Evolutionary conservation across 2,329 filamentous ascomycete genomes (phyloP).

Genomic region (Pseudocercospora crystallina): DNA sequence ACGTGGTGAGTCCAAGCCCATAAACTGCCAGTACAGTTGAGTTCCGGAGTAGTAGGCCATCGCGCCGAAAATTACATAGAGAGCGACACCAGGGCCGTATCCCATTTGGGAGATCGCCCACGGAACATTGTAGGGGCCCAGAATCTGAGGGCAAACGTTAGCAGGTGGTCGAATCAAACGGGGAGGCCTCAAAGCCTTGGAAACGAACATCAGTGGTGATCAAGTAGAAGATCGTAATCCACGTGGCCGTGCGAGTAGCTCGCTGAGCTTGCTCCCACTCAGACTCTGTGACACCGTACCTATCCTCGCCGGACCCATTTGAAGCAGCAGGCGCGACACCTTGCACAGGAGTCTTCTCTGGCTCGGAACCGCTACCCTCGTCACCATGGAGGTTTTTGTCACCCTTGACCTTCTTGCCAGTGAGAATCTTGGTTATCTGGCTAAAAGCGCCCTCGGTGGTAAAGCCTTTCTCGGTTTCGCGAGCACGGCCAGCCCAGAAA

Average conservation of each 20-base stretch:
- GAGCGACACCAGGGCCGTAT: slow-evolving; percentile 38
- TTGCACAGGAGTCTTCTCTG: neutral
- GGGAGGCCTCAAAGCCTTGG: no score
- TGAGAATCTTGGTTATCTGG: slow-evolving; percentile 5
- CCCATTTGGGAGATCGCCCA: slow-evolving; percentile 35
- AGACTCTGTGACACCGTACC: slow-evolving; percentile 33
- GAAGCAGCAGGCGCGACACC: neutral
- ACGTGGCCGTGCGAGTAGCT: slow-evolving; percentile 38
- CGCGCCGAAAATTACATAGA: slow-evolving; percentile 40
- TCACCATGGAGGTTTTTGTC: neutral
- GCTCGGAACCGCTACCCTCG: neutral
- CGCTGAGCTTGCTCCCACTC: slow-evolving; percentile 39
- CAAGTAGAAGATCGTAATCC: slow-evolving; percentile 42
- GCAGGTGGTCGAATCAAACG: no score
- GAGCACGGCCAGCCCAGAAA: slow-evolving; percentile 16
- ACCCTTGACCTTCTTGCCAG: slow-evolving; percentile 4
- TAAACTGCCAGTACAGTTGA: slow-evolving; percentile 43
- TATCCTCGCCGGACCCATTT: slow-evolving; percentile 1
- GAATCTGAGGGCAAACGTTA: slow-evolving; percentile 22
- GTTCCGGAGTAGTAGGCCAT: slow-evolving; percentile 40
- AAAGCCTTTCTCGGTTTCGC: slow-evolving; percentile 17
- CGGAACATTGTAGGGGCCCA: slow-evolving; percentile 39
- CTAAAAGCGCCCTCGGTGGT: slow-evolving; percentile 3
- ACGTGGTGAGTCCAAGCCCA: slow-evolving; percentile 42
- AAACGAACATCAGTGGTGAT: slow-evolving; percentile 42